Evolutionary conservation across 192 early-diverging fungal genomes (phyloP).

Genomic region (Funneliformis geosporum): DNA sequence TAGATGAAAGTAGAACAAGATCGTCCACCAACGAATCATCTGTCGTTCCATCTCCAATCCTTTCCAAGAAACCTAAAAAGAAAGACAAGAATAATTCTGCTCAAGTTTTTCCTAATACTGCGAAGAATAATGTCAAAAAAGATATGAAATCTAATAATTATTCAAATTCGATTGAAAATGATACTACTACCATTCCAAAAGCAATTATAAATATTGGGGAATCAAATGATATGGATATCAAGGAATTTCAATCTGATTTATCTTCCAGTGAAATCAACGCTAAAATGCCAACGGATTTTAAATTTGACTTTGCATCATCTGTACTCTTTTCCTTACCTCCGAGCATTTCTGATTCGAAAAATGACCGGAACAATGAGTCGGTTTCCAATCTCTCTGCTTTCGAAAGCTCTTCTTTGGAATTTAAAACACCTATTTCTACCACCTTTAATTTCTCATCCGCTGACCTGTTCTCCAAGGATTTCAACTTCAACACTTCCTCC

Average conservation of each 20-base stretch:
- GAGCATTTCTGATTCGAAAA: conserved; percentile 2
- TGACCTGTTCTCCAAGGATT: conserved; percentile 24
- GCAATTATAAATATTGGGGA: background rate
- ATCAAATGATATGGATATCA: background rate
- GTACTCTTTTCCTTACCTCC: conserved; percentile 1
- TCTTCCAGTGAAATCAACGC: background rate
- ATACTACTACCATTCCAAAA: background rate
- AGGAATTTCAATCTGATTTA: background rate
- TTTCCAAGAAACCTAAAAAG: conserved; percentile 32
- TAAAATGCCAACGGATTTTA: conserved; percentile 15
- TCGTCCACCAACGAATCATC: conserved; percentile 1
- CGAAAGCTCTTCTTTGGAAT: background rate
- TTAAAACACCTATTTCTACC: background rate
- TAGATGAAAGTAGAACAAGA: background rate
- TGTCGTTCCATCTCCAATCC: conserved; percentile 12
- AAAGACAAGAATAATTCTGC: conserved; percentile 17
- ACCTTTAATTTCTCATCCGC: conserved; percentile 6
- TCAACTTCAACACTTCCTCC: conserved; percentile 23
- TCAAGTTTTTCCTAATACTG: background rate
- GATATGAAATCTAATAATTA: background rate
- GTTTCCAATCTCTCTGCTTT: background rate
- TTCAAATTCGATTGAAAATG: background rate
- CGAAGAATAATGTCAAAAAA: background rate
- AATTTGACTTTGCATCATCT: conserved; percentile 25
- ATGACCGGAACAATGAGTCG: background rate